A percentile compares a stretch with the other conserved stretches of the same genome.
Conservation (phyloP, 331 rosid genomes). For the Stylosanthes scabra region DNA sequence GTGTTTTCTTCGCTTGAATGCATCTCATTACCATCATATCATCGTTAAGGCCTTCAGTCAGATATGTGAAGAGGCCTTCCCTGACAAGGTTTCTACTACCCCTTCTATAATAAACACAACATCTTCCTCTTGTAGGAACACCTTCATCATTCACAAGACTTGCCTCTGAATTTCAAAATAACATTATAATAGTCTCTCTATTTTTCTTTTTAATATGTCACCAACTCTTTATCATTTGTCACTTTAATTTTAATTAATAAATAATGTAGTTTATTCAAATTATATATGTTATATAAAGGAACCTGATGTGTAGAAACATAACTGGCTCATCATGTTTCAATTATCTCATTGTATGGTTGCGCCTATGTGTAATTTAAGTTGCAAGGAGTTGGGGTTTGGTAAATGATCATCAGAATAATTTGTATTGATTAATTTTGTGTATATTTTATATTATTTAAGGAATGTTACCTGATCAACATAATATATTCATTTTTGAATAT, state of each 20-base stretch:
- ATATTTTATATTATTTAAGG: no score
- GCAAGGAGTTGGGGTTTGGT: slow-evolving; percentile 16
- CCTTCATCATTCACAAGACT: neutral
- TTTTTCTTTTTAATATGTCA: no score
- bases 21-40: slow-evolving; percentile 45
- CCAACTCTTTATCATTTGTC: no score
- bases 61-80: slow-evolving; percentile 57
- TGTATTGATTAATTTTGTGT: no score
- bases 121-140: neutral
- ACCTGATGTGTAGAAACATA: slow-evolving; percentile 31
- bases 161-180: neutral
- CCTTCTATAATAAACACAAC: neutral
- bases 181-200: neutral
- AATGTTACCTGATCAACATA: no score
- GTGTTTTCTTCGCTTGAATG: slow-evolving; percentile 69
- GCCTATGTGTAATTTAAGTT: slow-evolving; percentile 3
- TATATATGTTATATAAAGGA: no score
- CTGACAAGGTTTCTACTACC: slow-evolving; percentile 25
- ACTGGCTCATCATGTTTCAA: slow-evolving; percentile 17
- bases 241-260: no score
- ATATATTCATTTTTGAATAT: no score
- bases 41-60: slow-evolving; percentile 58
- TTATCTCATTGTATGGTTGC: neutral
- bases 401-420: no score
- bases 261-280: no score